phyloP scores from a whole-genome alignment of 768 basidiomycete species.

The Boletus rubroflammeus region DNA sequence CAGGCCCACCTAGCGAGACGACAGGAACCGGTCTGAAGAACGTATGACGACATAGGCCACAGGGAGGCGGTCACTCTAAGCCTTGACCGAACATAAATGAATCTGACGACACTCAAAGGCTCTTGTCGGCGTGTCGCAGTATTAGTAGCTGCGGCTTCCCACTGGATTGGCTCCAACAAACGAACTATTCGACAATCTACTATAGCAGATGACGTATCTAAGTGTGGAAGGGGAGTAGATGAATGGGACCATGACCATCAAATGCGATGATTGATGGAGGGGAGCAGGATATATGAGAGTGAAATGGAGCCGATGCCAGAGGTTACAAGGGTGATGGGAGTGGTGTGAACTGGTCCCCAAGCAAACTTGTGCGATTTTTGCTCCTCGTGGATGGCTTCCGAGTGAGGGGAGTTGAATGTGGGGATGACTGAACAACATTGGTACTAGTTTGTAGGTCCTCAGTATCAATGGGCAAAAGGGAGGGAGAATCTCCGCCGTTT shows the following conservation, averaged over 20 bases:
- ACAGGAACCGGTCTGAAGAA: too few relatives aligned
- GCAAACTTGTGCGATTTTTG: constrained; percentile 50
- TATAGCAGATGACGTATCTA: not conserved
- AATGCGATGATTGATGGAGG: not conserved
- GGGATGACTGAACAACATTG: constrained; percentile 28
- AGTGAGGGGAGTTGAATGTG: constrained; percentile 53
- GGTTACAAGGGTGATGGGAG: constrained; percentile 15
- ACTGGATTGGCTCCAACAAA: not conserved
- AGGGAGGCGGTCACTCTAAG: too few relatives aligned
- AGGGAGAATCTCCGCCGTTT: constrained; percentile 22
- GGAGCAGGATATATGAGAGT: not conserved
- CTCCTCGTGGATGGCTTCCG: constrained; percentile 59
- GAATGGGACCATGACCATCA: not conserved
- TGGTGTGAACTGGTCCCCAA: constrained; percentile 27
- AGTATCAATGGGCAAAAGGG: constrained; percentile 30
- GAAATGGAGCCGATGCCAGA: constrained; percentile 2
- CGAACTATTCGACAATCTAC: constrained; percentile 7
- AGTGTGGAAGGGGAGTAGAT: not conserved
- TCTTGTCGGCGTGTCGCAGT: too few relatives aligned
- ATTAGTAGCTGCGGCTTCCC: not conserved
- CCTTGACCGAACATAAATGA: too few relatives aligned
- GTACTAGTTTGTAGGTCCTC: constrained; percentile 36
- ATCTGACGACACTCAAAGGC: too few relatives aligned
- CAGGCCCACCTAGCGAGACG: too few relatives aligned
- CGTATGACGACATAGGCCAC: too few relatives aligned